These are phyloP conservation scores for Cyberlindnera mycetangii DNA, from an alignment of 805 yeast species.

Conservation along the genomic window DNA sequence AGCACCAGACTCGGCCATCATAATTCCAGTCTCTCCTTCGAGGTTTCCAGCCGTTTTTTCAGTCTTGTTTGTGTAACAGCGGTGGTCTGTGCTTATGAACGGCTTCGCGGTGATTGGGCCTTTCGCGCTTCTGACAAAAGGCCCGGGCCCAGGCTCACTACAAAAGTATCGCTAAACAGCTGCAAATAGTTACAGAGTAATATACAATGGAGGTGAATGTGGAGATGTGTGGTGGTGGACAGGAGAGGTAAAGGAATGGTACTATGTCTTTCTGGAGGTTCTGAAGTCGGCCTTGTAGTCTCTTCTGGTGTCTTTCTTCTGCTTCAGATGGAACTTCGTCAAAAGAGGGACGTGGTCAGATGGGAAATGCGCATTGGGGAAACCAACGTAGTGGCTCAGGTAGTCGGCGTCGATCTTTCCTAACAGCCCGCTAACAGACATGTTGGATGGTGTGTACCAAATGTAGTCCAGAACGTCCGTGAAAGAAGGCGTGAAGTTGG, in stretches of 20 bases:
- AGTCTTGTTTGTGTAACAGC: neutral
- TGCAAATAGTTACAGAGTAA: neutral
- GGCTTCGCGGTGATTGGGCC: neutral
- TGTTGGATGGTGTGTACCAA: slow-evolving; percentile 84
- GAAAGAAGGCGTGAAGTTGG: slow-evolving; percentile 91
- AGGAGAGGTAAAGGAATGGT: neutral
- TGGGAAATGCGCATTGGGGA: slow-evolving; percentile 92
- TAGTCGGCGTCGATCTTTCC: slow-evolving; percentile 84
- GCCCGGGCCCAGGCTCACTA: too few species aligned
- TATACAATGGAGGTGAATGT: slow-evolving; percentile 1
- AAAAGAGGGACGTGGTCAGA: slow-evolving; percentile 92
- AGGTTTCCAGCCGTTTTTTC: neutral
- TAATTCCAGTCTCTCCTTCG: too few species aligned
- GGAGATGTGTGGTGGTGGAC: neutral
- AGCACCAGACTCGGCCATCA: neutral
- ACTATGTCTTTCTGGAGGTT: slow-evolving; percentile 31
- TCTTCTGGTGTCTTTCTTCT: slow-evolving; percentile 33
- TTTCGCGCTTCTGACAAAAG: neutral
- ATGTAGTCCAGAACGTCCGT: slow-evolving; percentile 93
- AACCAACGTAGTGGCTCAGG: slow-evolving; percentile 73
- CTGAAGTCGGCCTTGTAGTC: slow-evolving; percentile 26
- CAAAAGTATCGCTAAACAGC: neutral
- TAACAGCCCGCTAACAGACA: slow-evolving; percentile 79
- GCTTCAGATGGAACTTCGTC: slow-evolving; percentile 49
- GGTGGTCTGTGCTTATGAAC: slow-evolving; percentile 1